phyloP scores from a whole-genome alignment of 2,329 filamentous ascomycete genomes.

The Penicillium italicum region DNA sequence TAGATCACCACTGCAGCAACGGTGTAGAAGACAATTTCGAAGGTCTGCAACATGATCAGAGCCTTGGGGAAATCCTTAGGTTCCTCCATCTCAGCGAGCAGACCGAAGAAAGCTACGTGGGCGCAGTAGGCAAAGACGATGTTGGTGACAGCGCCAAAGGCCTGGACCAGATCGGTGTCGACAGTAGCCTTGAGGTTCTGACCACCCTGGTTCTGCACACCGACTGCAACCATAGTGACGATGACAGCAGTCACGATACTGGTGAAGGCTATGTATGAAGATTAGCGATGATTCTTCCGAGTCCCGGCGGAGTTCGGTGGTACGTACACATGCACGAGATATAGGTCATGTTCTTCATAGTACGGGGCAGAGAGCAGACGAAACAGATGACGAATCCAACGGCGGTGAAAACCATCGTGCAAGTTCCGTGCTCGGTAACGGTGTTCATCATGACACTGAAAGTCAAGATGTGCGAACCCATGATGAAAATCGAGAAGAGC shows the following conservation, averaged over 20 bases:
- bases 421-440: slow-evolving; percentile 59
- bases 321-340: slow-evolving; percentile 55
- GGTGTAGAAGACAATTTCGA: slow-evolving; percentile 60
- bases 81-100: slow-evolving; percentile 62
- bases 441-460: slow-evolving; percentile 66
- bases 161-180: slow-evolving; percentile 49
- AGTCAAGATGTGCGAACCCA: slow-evolving; percentile 67
- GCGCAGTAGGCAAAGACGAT: slow-evolving; percentile 69
- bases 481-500: slow-evolving; percentile 64
- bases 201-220: slow-evolving; percentile 47
- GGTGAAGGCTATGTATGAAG: slow-evolving; percentile 49
- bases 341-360: slow-evolving; percentile 59
- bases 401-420: slow-evolving; percentile 61
- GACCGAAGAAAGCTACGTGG: slow-evolving; percentile 65
- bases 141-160: slow-evolving; percentile 62
- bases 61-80: slow-evolving; percentile 60
- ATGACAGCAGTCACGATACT: slow-evolving; percentile 64
- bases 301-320: too few species aligned
- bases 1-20: slow-evolving; percentile 67
- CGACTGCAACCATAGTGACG: slow-evolving; percentile 65
- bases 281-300: background rate
- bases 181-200: slow-evolving; percentile 36
- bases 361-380: slow-evolving; percentile 58
- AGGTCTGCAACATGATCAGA: slow-evolving; percentile 57
- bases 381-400: slow-evolving; percentile 58